Percentiles rank a stretch among this genome's conserved stretches.
Evolutionary conservation across 345 rosid genomes (phyloP).

Genomic region (Citrus mangshanensis): DNA sequence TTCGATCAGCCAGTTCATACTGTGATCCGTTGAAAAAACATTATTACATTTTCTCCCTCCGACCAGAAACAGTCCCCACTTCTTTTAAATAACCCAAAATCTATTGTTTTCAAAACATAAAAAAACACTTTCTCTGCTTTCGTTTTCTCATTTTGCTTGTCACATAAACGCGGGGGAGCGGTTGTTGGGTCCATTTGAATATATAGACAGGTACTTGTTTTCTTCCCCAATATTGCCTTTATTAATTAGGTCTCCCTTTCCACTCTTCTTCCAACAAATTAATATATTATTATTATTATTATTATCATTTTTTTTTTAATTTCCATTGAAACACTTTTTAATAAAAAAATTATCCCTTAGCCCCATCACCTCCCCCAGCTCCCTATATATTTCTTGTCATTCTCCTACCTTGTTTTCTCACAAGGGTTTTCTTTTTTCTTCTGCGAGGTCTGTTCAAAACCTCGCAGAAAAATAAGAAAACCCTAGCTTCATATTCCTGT

Average conservation of each 20-base stretch:
- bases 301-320: neutral
- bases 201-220: neutral
- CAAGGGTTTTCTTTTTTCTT: slow-evolving; percentile 36
- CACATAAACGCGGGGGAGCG: slow-evolving; percentile 25
- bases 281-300: no score
- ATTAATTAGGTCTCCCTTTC: neutral
- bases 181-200: slow-evolving; percentile 32
- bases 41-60: slow-evolving; percentile 2
- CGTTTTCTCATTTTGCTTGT: neutral
- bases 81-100: neutral
- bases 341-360: neutral
- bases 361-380: neutral
- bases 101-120: neutral
- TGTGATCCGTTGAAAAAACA: slow-evolving; percentile 21
- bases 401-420: slow-evolving; percentile 8
- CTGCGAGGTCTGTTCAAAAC: slow-evolving; percentile 43
- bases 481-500: neutral
- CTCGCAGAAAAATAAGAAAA: slow-evolving; percentile 49
- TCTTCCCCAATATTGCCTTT: neutral
- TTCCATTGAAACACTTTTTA: neutral
- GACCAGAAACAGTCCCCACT: slow-evolving; percentile 21
- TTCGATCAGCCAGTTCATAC: neutral
- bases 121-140: neutral
- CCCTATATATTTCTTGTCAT: slow-evolving; percentile 23
- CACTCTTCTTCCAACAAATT: slow-evolving; percentile 6